Evolutionary conservation across 331 rosid genomes (phyloP).

Genomic region (Dryas integrifolia): DNA sequence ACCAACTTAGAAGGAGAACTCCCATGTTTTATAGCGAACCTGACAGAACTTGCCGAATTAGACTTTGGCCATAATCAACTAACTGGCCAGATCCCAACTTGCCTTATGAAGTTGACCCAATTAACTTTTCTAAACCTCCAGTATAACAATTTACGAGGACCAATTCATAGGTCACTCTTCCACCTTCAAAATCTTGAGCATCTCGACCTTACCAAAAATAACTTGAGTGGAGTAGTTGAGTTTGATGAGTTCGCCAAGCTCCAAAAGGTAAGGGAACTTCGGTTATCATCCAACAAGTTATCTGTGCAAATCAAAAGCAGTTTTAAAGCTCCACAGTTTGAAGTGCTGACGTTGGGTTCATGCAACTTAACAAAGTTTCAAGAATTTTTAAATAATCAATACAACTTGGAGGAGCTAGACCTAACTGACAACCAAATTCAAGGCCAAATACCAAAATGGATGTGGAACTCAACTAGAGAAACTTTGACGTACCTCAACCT

Average conservation of each 20-base stretch:
- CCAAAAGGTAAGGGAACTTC: no score
- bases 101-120: not conserved
- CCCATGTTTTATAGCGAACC: no score
- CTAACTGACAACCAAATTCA: not conserved
- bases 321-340: not conserved
- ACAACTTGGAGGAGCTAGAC: not conserved
- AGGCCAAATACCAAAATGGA: constrained; percentile 16
- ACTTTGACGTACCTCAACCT: not conserved
- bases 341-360: not conserved
- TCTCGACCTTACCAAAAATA: not conserved
- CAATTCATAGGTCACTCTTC: constrained; percentile 5
- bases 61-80: no score
- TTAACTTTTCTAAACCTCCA: no score
- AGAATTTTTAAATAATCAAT: constrained; percentile 4
- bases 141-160: no score
- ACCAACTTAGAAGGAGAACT: no score
- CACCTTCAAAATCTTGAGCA: accelerated
- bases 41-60: no score
- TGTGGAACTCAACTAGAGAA: constrained; percentile 2
- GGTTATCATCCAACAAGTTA: constrained; percentile 17
- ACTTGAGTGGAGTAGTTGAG: constrained; percentile 31
- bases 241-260: constrained; percentile 24
- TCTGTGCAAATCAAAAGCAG: not conserved
- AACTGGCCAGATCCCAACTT: no score
- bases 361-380: constrained; percentile 24